phyloP scores from a whole-genome alignment of 75 land plant genomes.

The Sequoiadendron giganteum region DNA sequence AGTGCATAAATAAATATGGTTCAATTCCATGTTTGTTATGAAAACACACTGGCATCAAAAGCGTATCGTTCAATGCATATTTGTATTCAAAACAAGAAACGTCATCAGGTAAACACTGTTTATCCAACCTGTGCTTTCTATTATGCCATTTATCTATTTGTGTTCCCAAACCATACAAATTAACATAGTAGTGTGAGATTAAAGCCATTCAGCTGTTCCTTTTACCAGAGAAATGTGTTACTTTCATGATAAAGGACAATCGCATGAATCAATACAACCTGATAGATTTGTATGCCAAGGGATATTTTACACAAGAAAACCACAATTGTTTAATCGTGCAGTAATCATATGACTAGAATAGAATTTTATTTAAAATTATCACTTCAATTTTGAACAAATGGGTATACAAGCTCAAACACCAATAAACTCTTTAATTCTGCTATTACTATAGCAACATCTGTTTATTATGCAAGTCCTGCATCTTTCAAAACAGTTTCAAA shows the following conservation, averaged over 20 bases:
- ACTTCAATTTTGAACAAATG: background rate
- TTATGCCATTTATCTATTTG: background rate
- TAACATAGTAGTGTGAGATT: background rate
- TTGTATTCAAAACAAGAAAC: background rate
- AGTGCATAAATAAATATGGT: background rate
- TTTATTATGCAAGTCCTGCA: constrained; percentile 50
- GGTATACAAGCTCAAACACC: background rate
- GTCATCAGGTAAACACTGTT: background rate
- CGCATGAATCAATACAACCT: background rate
- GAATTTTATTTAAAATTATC: background rate
- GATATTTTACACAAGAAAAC: background rate
- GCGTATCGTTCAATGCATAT: background rate
- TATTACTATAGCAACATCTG: background rate
- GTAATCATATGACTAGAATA: background rate
- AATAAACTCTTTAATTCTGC: background rate
- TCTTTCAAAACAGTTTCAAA: constrained; percentile 64
- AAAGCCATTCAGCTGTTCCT: background rate
- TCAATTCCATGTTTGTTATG: background rate
- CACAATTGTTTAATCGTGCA: background rate
- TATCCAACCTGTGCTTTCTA: background rate
- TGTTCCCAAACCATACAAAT: background rate
- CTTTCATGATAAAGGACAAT: background rate
- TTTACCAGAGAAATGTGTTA: background rate
- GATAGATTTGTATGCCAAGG: background rate
- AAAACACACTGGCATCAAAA: background rate